These are phyloP conservation scores for Nigrograna mackinnonii DNA, from an alignment of 2,329 filamentous ascomycete species.

Conservation along the genomic window DNA sequence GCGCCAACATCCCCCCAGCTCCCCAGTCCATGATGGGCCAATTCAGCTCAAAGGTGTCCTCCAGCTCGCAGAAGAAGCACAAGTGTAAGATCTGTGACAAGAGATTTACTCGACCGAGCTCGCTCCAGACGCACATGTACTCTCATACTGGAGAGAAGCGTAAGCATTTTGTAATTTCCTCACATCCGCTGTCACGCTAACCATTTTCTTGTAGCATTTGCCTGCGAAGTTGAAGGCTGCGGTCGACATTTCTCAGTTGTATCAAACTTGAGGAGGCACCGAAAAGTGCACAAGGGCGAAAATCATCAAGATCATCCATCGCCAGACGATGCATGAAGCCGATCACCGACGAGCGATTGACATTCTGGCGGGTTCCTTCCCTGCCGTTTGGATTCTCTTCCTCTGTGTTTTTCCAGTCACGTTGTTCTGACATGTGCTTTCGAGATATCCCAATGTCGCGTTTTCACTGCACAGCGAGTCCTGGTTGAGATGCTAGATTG, in stretches of 20 bases:
- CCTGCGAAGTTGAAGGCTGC: slow-evolving; percentile 92
- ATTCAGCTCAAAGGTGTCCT: slow-evolving; percentile 95
- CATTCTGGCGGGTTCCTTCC: slow-evolving; percentile 11
- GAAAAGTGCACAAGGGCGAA: slow-evolving; percentile 91
- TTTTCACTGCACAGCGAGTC: slow-evolving; percentile 27
- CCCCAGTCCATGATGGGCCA: slow-evolving; percentile 98
- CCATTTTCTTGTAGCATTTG: slow-evolving; percentile 69
- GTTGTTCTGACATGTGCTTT: slow-evolving; percentile 28
- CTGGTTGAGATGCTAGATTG: slow-evolving; percentile 26
- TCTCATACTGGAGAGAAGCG: slow-evolving; percentile 98
- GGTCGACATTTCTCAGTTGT: slow-evolving; percentile 97
- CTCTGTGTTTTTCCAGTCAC: slow-evolving; percentile 18
- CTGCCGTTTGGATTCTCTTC: slow-evolving; percentile 11
- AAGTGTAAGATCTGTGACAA: slow-evolving; percentile 99
- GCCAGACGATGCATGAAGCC: slow-evolving; percentile 48
- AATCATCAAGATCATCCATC: slow-evolving; percentile 49
- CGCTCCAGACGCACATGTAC: slow-evolving; percentile 96
- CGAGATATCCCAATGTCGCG: slow-evolving; percentile 42
- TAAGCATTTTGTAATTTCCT: slow-evolving; percentile 62
- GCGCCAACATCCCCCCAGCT: slow-evolving; percentile 70
- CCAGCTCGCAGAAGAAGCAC: slow-evolving; percentile 98
- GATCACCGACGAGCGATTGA: slow-evolving; percentile 26
- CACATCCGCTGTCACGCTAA: not conserved
- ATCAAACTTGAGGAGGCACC: slow-evolving; percentile 90
- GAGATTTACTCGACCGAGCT: slow-evolving; percentile 92